Base-by-base conservation (phyloP, 148 eudicot species). In the Chenopodium formosanum region DNA sequence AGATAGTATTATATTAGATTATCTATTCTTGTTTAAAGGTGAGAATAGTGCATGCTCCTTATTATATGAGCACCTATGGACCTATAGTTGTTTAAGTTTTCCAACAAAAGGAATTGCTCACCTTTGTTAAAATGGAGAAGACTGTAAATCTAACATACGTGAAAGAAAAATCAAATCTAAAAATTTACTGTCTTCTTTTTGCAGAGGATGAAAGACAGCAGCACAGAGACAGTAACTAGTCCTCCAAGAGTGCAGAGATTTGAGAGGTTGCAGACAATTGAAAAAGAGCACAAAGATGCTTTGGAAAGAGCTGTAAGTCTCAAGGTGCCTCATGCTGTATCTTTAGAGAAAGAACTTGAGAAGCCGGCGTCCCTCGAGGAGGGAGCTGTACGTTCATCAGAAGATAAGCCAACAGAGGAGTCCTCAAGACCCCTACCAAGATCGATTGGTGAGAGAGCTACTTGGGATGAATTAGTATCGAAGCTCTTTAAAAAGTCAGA, bases 221-320 rank as follows among this genome's bases (percentile, higher is more conserved):
- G 77, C 66, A 34, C 70, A 4, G 90, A 85, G 48, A 82, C 91
- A 23, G 58, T 76, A 53, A 94, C 88, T 6, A 86, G 89, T 67
- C 85, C 99, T 16, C 99, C 98, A 14, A 78, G 70, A 52, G 88
- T 89, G 58, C 98, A 89, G 73, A 94, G 82, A 81, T 40, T 96
- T 12, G 92, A 92, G 56, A 90, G 99, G 89, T 44, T 87, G 83
- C 85, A 82, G 53, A 89, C 98, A 1, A 72, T 90, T 25, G 87
- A 94, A 77, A 85, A 88, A 68, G 99, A 96, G 83, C 99, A 96
- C 90, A 94, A 87, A 83, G 90, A 94, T 80, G 99, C 99, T 40
- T 79, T 96, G 70, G 93, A 96, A 81, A 91, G 91, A 89, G 99
- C 95, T 20, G 91, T 94, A 47, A 90, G 85, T 83, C 87, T 96